Conservation (phyloP, 495 filamentous ascomycete species). For the Parachaetomium inaequale region DNA sequence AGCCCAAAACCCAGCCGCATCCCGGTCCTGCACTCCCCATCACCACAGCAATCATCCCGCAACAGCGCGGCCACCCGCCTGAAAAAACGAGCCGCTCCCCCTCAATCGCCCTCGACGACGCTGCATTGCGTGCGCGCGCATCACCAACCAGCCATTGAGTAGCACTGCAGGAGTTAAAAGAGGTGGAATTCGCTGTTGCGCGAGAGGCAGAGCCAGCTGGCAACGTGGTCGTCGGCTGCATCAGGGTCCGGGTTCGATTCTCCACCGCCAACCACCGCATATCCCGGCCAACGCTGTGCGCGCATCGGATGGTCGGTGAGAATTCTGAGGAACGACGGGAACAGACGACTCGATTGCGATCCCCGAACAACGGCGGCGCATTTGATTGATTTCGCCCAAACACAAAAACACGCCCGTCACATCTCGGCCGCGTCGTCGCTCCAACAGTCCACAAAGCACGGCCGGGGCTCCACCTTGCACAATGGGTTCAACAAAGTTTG, state of each 20-base stretch:
- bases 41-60: constrained; percentile 28
- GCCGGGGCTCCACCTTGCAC: constrained; percentile 29
- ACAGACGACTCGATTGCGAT: neutral
- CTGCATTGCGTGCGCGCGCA: neutral
- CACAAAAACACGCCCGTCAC: constrained; percentile 4
- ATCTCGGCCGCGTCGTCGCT: constrained; percentile 10
- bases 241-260: neutral
- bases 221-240: neutral
- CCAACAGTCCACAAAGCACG: constrained; percentile 1
- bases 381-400: neutral
- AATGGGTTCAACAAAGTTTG: constrained; percentile 72
- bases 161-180: constrained; percentile 1
- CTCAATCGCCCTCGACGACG: neutral
- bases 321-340: neutral
- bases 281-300: constrained; percentile 2
- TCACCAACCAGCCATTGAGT: neutral
- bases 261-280: constrained; percentile 14
- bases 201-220: neutral
- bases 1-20: constrained; percentile 16
- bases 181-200: constrained; percentile 1
- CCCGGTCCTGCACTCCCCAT: constrained; percentile 15
- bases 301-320: neutral
- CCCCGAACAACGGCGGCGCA: neutral
- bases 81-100: constrained; percentile 2
- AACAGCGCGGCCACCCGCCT: constrained; percentile 5